phyloP scores from a whole-genome alignment of 1,284 basidiomycete genomes.

The Puccinia novopanici region DNA sequence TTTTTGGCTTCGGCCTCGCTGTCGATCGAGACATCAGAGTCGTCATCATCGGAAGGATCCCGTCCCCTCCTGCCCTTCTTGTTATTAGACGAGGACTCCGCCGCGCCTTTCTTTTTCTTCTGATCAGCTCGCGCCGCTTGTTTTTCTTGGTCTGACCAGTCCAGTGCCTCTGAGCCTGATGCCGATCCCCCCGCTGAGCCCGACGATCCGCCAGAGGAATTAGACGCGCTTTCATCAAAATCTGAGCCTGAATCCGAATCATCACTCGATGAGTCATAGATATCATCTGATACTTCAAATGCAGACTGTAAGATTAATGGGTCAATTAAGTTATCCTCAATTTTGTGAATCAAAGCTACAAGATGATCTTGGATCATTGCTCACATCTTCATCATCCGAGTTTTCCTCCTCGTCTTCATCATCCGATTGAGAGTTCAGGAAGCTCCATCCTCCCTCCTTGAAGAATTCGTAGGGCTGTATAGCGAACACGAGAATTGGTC shows the following conservation, averaged over 20 bases:
- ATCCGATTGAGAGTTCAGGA: slow-evolving; percentile 64
- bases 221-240: slow-evolving; percentile 55
- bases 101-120: slow-evolving; percentile 35
- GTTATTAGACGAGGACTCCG: slow-evolving; percentile 3
- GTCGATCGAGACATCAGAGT: slow-evolving; percentile 44
- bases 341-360: background rate
- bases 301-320: slow-evolving; percentile 14
- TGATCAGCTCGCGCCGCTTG: slow-evolving; percentile 32
- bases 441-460: slow-evolving; percentile 90
- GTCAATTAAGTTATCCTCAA: background rate
- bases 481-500: background rate
- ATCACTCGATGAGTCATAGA: slow-evolving; percentile 17
- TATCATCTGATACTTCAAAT: slow-evolving; percentile 40
- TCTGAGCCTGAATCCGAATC: slow-evolving; percentile 37
- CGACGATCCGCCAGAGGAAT: slow-evolving; percentile 62
- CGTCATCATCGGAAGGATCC: slow-evolving; percentile 22
- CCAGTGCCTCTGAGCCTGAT: slow-evolving; percentile 30
- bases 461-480: slow-evolving; percentile 82
- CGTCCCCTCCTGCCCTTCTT: slow-evolving; percentile 25
- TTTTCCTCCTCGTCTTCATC: slow-evolving; percentile 27
- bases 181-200: slow-evolving; percentile 19
- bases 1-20: slow-evolving; percentile 49
- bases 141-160: slow-evolving; percentile 50
- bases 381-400: slow-evolving; percentile 43
- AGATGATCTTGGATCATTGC: background rate